Conservation (phyloP, 257 asterid species). For the Jasminum sambac region DNA sequence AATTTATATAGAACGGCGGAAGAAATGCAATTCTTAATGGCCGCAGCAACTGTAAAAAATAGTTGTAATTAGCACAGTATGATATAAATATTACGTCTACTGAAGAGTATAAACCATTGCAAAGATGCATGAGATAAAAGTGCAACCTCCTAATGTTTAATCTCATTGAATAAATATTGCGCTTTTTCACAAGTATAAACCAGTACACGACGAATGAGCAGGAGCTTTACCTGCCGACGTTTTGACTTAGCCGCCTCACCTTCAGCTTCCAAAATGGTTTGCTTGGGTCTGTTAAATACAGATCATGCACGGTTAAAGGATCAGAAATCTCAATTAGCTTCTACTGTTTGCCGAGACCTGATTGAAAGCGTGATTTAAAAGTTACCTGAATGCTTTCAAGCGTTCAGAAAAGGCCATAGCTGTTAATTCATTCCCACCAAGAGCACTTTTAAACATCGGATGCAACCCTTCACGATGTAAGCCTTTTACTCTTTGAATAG, state of each 20-base stretch:
- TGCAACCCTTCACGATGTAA: slow-evolving; percentile 91
- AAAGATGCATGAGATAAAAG: no score
- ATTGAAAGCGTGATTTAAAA: slow-evolving; percentile 12
- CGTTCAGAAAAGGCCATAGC: slow-evolving; percentile 97
- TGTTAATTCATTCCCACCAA: slow-evolving; percentile 74
- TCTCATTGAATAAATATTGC: no score
- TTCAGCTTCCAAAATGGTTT: slow-evolving; percentile 94
- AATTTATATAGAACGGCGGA: not conserved
- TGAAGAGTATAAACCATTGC: no score
- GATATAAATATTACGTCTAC: no score
- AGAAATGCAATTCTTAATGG: not conserved
- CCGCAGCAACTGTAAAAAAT: no score
- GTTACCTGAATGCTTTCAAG: slow-evolving; percentile 73
- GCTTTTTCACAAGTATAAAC: not conserved
- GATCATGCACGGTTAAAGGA: slow-evolving; percentile 18
- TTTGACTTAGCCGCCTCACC: slow-evolving; percentile 85
- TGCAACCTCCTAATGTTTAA: no score
- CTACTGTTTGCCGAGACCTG: slow-evolving; percentile 3
- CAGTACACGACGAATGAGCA: slow-evolving; percentile 17
- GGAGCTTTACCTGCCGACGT: slow-evolving; percentile 52
- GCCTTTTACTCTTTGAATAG: slow-evolving; percentile 70
- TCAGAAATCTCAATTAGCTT: slow-evolving; percentile 10
- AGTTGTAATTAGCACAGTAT: no score
- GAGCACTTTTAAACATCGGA: slow-evolving; percentile 64
- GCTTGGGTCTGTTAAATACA: slow-evolving; percentile 64